phyloP scores from a whole-genome alignment of 345 rosid genomes.

The Cardamine resedifolia region DNA sequence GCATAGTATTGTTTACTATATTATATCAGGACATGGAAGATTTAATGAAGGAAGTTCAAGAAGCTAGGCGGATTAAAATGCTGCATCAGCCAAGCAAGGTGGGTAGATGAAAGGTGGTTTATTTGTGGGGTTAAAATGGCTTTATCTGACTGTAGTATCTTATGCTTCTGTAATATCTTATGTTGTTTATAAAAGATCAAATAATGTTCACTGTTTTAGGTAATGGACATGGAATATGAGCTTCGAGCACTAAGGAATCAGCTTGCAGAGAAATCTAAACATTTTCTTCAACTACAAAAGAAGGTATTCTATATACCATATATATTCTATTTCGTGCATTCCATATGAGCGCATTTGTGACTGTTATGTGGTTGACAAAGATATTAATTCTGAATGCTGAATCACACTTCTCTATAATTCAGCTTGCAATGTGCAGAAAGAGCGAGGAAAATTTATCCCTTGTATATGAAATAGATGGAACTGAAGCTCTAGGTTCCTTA shows the following conservation, averaged over 20 bases:
- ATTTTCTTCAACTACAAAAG: constrained; percentile 68
- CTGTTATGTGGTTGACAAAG: constrained; percentile 5
- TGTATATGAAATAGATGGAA: constrained; percentile 75
- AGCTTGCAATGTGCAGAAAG: constrained; percentile 71
- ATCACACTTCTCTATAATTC: constrained; percentile 28
- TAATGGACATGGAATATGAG: constrained; percentile 95
- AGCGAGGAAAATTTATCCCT: constrained; percentile 49
- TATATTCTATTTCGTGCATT: neutral
- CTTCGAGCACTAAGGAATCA: constrained; percentile 76
- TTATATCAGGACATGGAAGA: constrained; percentile 78
- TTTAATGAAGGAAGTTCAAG: constrained; percentile 97
- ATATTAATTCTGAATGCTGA: constrained; percentile 16
- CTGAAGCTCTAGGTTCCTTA: constrained; percentile 81
- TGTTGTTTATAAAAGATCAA: neutral
- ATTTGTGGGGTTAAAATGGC: neutral
- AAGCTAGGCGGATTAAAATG: constrained; percentile 98
- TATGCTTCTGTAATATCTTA: neutral
- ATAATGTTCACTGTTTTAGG: constrained; percentile 45
- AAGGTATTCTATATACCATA: constrained; percentile 45
- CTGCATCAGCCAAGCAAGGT: constrained; percentile 99
- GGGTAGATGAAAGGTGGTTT: constrained; percentile 15
- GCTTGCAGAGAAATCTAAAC: constrained; percentile 77
- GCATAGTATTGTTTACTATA: too few relatives aligned
- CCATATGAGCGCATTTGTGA: constrained; percentile 9
- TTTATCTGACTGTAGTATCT: neutral